These are phyloP conservation scores for Astrephomene gubernaculifera DNA, from an alignment of 139 green algal species.

Conservation along the genomic window DNA sequence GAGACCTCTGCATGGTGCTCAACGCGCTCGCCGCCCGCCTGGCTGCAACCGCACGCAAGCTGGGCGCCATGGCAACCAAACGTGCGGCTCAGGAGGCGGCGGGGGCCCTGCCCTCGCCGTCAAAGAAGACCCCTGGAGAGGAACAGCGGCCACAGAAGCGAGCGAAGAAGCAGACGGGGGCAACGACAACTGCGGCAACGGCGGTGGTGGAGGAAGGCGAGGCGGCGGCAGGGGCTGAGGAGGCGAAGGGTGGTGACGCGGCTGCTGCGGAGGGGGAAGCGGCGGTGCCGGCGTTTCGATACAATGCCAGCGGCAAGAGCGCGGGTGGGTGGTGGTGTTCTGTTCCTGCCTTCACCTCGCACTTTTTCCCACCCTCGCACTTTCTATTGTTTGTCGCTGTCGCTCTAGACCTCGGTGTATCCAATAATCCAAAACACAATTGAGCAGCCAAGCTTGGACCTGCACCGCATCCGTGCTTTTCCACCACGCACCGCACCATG, in stretches of 20 bases:
- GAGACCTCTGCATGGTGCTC: conserved; percentile 72
- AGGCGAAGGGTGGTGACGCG: neutral
- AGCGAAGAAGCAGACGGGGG: neutral
- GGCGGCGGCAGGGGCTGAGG: neutral
- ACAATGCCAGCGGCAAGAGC: conserved; percentile 5
- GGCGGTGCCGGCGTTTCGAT: neutral
- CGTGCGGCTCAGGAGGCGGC: neutral
- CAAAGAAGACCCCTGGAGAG: neutral
- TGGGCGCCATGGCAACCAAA: neutral
- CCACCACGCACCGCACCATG: neutral
- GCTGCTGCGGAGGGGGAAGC: neutral
- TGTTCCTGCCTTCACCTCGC: neutral
- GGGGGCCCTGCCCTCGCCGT: neutral
- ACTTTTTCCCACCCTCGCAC: neutral
- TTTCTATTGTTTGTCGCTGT: neutral
- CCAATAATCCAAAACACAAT: too few relatives aligned
- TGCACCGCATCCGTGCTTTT: too few relatives aligned
- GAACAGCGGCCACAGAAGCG: neutral
- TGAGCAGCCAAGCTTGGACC: too few relatives aligned
- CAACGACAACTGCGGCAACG: neutral
- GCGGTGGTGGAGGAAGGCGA: neutral
- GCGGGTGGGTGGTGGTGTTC: neutral
- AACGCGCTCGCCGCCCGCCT: conserved; percentile 65
- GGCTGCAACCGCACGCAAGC: neutral
- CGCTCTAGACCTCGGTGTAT: neutral